Evolutionary conservation across 169 alveolate species (phyloP).

Genomic region (Plasmodium berghei): DNA sequence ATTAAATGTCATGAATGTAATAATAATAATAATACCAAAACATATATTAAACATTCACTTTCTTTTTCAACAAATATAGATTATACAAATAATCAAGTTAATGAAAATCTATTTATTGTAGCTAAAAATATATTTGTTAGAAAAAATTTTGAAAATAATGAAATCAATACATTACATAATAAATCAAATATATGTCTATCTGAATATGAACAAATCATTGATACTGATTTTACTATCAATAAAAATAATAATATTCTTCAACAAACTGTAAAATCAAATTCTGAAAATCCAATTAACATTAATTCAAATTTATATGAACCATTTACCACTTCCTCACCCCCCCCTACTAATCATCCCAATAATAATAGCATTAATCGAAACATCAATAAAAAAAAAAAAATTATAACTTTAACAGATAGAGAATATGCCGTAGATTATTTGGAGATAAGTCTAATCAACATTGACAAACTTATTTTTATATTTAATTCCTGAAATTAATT

Average conservation of each 20-base stretch:
- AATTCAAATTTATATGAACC: not conserved
- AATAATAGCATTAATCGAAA: not conserved
- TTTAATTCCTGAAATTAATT: slow-evolving; percentile 10
- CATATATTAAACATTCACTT: slow-evolving; percentile 53
- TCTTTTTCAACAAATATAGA: slow-evolving; percentile 34
- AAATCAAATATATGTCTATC: slow-evolving; percentile 41
- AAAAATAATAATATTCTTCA: no score
- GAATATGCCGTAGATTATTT: slow-evolving; percentile 71
- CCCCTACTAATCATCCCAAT: not conserved
- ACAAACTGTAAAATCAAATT: not conserved
- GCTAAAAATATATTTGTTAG: slow-evolving; percentile 69
- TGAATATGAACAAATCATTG: not conserved
- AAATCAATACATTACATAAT: slow-evolving; percentile 51
- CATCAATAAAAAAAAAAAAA: slow-evolving; percentile 12
- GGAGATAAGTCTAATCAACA: slow-evolving; percentile 49
- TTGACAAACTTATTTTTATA: slow-evolving; percentile 62
- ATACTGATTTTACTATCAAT: no score
- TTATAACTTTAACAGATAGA: slow-evolving; percentile 15
- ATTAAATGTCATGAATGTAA: slow-evolving; percentile 70
- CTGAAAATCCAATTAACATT: not conserved
- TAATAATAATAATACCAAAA: slow-evolving; percentile 29
- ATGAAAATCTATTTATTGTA: slow-evolving; percentile 36
- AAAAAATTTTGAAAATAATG: slow-evolving; percentile 44
- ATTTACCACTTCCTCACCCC: not conserved
- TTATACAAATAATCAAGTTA: slow-evolving; percentile 40